Evolutionary conservation across 352 stramenopile genomes (phyloP).

Genomic region (Globisporangium paddicum): DNA sequence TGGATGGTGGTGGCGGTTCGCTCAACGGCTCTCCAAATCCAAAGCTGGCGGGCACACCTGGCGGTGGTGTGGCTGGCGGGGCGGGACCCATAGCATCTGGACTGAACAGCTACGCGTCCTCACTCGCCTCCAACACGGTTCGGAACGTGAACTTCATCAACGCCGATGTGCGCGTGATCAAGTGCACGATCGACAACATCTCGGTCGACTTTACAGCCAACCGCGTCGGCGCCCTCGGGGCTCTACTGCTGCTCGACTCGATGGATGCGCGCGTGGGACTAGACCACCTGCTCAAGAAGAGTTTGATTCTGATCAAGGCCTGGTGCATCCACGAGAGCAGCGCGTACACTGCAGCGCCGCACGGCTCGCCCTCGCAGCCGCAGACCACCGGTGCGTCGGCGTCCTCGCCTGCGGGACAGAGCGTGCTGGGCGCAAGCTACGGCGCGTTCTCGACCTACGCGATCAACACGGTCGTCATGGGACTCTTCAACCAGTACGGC

Average conservation of each 20-base stretch:
- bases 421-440: conserved; percentile 74
- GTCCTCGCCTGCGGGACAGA: conserved; percentile 15
- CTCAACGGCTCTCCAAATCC: conserved; percentile 22
- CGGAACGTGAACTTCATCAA: conserved; percentile 91
- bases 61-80: not conserved
- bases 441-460: conserved; percentile 82
- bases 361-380: conserved; percentile 6
- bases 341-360: conserved; percentile 34
- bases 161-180: conserved; percentile 83
- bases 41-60: not conserved
- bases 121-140: conserved; percentile 35
- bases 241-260: conserved; percentile 79
- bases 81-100: not conserved
- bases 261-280: conserved; percentile 73
- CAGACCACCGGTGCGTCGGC: not conserved
- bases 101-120: not conserved
- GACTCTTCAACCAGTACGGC: conserved; percentile 84
- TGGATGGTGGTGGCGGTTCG: not conserved
- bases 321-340: conserved; percentile 88
- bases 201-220: conserved; percentile 88
- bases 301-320: conserved; percentile 85
- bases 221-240: conserved; percentile 70
- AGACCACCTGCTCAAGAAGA: conserved; percentile 86
- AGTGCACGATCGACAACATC: conserved; percentile 90
- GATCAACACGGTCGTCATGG: conserved; percentile 88